Conservation (phyloP, 768 basidiomycete genomes). For the Lactifluus volemus region DNA sequence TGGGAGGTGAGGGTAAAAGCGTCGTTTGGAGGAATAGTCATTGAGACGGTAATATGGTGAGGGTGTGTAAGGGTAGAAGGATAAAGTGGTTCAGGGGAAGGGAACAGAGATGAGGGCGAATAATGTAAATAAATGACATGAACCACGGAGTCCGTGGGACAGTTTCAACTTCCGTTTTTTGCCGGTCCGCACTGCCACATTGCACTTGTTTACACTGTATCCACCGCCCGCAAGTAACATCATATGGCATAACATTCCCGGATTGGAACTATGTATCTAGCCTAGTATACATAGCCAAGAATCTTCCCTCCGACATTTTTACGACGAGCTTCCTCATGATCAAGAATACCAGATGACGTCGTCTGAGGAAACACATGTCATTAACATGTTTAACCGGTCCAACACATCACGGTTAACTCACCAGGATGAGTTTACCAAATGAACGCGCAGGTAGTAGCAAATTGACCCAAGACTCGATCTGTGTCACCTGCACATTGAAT, state of each 20-base stretch:
- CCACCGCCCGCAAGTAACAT: too few species aligned
- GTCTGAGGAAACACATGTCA: constrained; percentile 42
- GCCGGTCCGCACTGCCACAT: too few species aligned
- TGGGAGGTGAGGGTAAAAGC: constrained; percentile 19
- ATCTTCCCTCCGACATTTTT: constrained; percentile 98
- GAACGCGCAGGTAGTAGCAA: constrained; percentile 91
- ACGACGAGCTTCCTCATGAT: constrained; percentile 97
- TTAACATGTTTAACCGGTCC: background rate
- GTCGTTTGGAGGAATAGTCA: constrained; percentile 19
- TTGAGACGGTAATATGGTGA: background rate
- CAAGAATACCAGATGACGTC: constrained; percentile 95
- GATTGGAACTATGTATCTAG: constrained; percentile 33
- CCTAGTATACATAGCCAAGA: constrained; percentile 85
- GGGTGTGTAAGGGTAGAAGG: background rate
- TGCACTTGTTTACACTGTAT: too few species aligned
- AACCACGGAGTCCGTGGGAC: too few species aligned
- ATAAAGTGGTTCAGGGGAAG: background rate
- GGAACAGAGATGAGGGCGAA: background rate
- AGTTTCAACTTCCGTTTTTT: too few species aligned
- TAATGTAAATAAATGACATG: background rate
- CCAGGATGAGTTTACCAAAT: constrained; percentile 94
- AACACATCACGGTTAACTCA: constrained; percentile 30
- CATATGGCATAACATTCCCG: background rate
- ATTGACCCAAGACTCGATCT: constrained; percentile 97
- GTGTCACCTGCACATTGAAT: constrained; percentile 88